A percentile compares a stretch with the other conserved stretches of the same genome.
These are phyloP conservation scores for Solanum pennellii DNA, from an alignment of 257 asterid genomes.

Conservation along the genomic window DNA sequence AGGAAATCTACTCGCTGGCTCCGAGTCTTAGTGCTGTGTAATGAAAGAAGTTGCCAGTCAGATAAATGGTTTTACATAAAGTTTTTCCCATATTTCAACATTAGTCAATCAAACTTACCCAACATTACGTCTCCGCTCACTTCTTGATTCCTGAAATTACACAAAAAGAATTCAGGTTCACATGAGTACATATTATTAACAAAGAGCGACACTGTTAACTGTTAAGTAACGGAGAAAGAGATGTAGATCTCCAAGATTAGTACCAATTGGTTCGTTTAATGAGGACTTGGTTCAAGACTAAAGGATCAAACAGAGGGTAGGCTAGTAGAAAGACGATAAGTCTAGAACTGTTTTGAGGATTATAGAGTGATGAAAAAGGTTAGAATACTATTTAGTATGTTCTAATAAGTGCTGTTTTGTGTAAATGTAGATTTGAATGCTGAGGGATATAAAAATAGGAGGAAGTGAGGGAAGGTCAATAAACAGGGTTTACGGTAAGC, in stretches of 20 bases:
- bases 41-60: background rate
- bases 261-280: background rate
- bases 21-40: constrained; percentile 61
- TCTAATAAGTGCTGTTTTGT: background rate
- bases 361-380: background rate
- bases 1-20: constrained; percentile 75
- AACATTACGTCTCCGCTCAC: constrained; percentile 27
- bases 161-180: background rate
- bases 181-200: background rate
- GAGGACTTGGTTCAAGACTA: background rate
- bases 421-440: background rate
- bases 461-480: background rate
- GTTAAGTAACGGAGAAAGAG: background rate
- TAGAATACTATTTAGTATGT: background rate
- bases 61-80: background rate
- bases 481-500: background rate
- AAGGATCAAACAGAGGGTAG: background rate
- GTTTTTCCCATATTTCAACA: background rate
- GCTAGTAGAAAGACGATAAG: background rate
- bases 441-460: background rate
- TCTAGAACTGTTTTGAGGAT: background rate
- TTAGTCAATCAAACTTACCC: constrained; percentile 37
- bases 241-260: background rate
- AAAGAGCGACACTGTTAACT: background rate
- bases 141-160: constrained; percentile 37